phyloP scores from a whole-genome alignment of 805 yeast genomes.

The Naumovozyma baii region DNA sequence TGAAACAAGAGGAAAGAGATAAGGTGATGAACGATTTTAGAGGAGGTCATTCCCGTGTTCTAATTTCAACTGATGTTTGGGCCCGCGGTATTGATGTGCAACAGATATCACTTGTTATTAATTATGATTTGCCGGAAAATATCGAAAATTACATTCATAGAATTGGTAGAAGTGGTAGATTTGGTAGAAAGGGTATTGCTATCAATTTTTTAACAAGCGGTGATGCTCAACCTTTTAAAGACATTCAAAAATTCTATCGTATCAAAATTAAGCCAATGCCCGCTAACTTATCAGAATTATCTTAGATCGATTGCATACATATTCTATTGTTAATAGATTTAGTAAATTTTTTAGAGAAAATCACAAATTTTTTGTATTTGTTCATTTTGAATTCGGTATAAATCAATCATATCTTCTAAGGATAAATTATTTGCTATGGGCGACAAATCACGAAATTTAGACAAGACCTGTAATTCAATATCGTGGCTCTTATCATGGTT shows the following conservation, averaged over 20 bases:
- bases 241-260: constrained; percentile 81
- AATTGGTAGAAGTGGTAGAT: constrained; percentile 97
- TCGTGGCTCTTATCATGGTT: constrained; percentile 3
- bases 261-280: constrained; percentile 94
- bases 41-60: constrained; percentile 84
- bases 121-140: constrained; percentile 85
- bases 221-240: constrained; percentile 67
- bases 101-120: constrained; percentile 90
- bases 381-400: constrained; percentile 22
- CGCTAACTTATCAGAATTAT: constrained; percentile 47
- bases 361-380: constrained; percentile 15
- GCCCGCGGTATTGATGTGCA: constrained; percentile 98
- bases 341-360: no score
- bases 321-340: no score
- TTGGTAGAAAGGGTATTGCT: constrained; percentile 98
- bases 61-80: constrained; percentile 89
- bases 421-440: constrained; percentile 9
- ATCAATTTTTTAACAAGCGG: constrained; percentile 82
- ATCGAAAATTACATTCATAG: constrained; percentile 93
- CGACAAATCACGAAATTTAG: constrained; percentile 18
- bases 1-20: constrained; percentile 91
- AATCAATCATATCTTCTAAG: constrained; percentile 15
- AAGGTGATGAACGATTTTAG: constrained; percentile 92
- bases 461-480: constrained; percentile 21
- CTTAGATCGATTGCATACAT: no score